Evolutionary conservation across 2,329 filamentous ascomycete genomes (phyloP).

Genomic region (Neonectria neomacrospora): DNA sequence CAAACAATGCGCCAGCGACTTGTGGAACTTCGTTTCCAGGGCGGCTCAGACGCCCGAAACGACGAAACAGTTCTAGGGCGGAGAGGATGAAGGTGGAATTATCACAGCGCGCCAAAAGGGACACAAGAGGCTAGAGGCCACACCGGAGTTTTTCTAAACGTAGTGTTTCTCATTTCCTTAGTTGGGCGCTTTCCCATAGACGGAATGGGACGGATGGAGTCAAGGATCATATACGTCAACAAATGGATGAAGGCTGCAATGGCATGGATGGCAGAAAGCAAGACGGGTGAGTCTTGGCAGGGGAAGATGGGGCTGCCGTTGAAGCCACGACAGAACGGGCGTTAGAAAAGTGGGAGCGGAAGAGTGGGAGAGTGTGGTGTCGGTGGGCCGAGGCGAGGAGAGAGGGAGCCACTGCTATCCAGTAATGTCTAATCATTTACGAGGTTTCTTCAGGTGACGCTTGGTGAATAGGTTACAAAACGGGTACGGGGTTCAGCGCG

Average conservation of each 20-base stretch:
- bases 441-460: not conserved
- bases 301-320: not conserved
- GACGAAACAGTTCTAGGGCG: not conserved
- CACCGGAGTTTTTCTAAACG: not conserved
- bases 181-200: not conserved
- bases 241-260: not conserved
- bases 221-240: not conserved
- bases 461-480: not conserved
- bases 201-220: not conserved
- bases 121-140: not conserved
- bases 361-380: not conserved
- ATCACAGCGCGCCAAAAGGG: not conserved
- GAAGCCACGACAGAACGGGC: not conserved
- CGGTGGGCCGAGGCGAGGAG: not conserved
- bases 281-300: conserved; percentile 1
- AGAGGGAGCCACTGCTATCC: not conserved
- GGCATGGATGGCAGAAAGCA: conserved; percentile 6
- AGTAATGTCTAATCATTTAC: not conserved
- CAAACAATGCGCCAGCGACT: conserved; percentile 29
- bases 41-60: not conserved
- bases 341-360: not conserved
- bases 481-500: not conserved
- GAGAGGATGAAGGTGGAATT: not conserved
- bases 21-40: conserved; percentile 31
- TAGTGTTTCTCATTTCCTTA: conserved; percentile 13